Percentiles rank a stretch among this genome's conserved stretches.
These are phyloP conservation scores for Gossypium thurberi DNA, from an alignment of 345 rosid species.

Conservation along the genomic window DNA sequence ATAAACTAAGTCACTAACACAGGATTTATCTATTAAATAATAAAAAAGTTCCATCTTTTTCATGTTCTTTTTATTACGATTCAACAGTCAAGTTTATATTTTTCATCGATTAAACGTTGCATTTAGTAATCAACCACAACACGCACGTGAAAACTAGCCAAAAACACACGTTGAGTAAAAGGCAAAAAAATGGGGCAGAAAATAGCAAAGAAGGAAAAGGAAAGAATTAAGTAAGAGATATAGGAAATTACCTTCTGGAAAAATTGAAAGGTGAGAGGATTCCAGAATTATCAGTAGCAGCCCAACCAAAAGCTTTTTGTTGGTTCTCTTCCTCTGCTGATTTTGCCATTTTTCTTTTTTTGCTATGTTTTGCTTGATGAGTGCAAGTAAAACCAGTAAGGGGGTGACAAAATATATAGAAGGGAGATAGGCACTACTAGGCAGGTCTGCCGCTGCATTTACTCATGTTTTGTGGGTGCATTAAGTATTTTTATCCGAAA, in stretches of 20 bases:
- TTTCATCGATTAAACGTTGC: not conserved
- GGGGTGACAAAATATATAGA: not conserved
- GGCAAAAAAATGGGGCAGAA: not conserved
- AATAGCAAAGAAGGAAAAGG: not conserved
- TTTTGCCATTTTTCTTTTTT: constrained; percentile 37
- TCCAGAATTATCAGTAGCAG: constrained; percentile 68
- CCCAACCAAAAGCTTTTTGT: constrained; percentile 72
- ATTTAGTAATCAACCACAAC: not conserved
- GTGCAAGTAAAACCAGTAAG: not conserved
- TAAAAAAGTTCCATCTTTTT: not conserved
- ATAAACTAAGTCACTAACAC: not conserved
- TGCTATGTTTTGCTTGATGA: not conserved
- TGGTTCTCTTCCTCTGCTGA: constrained; percentile 60
- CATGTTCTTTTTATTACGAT: not conserved
- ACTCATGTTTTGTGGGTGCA: not conserved
- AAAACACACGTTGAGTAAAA: not conserved
- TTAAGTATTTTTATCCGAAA: no score
- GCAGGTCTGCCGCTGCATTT: not conserved
- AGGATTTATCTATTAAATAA: not conserved
- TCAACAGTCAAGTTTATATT: not conserved
- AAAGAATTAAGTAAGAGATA: not conserved
- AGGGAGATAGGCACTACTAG: not conserved
- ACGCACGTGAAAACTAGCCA: not conserved
- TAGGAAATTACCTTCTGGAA: constrained; percentile 59
- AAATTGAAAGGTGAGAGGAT: constrained; percentile 64